Conservation (phyloP, 768 basidiomycete species). For the Baorangia bicolor region DNA sequence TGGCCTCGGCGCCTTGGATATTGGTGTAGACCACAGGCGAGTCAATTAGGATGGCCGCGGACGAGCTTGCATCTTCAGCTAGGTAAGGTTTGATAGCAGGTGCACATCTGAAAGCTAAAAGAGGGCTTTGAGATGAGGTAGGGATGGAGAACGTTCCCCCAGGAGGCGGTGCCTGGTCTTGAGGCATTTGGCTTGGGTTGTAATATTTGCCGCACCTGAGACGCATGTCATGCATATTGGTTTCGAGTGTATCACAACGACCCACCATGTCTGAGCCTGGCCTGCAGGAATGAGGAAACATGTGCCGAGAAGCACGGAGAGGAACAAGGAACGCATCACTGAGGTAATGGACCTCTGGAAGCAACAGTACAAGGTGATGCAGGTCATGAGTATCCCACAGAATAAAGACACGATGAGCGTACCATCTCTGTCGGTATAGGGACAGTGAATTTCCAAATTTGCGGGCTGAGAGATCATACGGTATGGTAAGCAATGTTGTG, state of each 20-base stretch:
- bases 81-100: conserved; percentile 61
- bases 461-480: not conserved
- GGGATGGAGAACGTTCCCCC: conserved; percentile 49
- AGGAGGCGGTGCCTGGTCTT: conserved; percentile 38
- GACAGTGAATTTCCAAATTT: not conserved
- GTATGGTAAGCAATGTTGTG: conserved; percentile 13
- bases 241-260: not conserved
- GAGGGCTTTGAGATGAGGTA: conserved; percentile 36
- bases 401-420: not conserved
- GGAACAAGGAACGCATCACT: conserved; percentile 6
- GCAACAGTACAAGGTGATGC: not conserved
- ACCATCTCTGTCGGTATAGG: conserved; percentile 2
- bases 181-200: conserved; percentile 40
- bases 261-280: conserved; percentile 32
- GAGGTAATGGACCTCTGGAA: not conserved
- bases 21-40: conserved; percentile 46
- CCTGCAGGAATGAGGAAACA: conserved; percentile 14
- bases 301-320: conserved; percentile 13
- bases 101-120: conserved; percentile 56
- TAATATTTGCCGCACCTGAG: conserved; percentile 53
- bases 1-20: conserved; percentile 44
- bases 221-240: not conserved
- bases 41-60: conserved; percentile 52
- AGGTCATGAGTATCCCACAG: not conserved
- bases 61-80: conserved; percentile 45